A percentile compares a stretch with the other conserved stretches of the same genome.
Conservation (phyloP, 805 yeast genomes). For the Yarrowia osloensis region DNA sequence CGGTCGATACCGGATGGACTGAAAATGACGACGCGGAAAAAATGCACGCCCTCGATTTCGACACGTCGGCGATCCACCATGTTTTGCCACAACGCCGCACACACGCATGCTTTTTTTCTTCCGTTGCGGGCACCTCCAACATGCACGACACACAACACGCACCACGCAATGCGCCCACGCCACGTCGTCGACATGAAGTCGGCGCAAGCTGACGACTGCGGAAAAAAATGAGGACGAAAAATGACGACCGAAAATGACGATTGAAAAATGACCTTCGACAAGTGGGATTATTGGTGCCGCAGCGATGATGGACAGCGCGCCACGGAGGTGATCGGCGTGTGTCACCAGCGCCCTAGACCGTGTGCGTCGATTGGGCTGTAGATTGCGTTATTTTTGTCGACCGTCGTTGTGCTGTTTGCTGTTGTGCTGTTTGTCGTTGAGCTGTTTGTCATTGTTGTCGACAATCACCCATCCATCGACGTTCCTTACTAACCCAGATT, state of each 20-base stretch:
- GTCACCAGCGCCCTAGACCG: too few species aligned
- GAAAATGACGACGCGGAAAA: neutral
- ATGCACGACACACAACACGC: neutral
- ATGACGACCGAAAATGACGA: neutral
- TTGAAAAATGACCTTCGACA: neutral
- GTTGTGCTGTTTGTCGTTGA: too few species aligned
- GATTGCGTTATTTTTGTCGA: neutral
- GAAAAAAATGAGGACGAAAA: neutral
- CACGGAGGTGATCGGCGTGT: too few species aligned
- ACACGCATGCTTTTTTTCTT: neutral
- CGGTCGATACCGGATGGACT: neutral
- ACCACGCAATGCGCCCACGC: neutral
- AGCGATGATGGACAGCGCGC: too few species aligned
- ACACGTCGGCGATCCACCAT: neutral
- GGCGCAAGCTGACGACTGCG: too few species aligned
- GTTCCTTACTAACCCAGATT: slow-evolving; percentile 36
- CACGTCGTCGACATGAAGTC: neutral
- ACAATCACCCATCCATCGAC: too few species aligned
- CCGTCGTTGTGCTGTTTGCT: too few species aligned
- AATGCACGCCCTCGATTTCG: neutral
- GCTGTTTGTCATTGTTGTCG: too few species aligned
- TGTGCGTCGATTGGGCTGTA: too few species aligned
- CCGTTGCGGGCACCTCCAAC: neutral
- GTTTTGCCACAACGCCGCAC: slow-evolving; percentile 6
- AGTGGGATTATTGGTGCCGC: neutral